Percentiles rank a stretch among this genome's conserved stretches.
phyloP scores from a whole-genome alignment of 169 alveolate species.

The Perkinsus chesapeaki region DNA sequence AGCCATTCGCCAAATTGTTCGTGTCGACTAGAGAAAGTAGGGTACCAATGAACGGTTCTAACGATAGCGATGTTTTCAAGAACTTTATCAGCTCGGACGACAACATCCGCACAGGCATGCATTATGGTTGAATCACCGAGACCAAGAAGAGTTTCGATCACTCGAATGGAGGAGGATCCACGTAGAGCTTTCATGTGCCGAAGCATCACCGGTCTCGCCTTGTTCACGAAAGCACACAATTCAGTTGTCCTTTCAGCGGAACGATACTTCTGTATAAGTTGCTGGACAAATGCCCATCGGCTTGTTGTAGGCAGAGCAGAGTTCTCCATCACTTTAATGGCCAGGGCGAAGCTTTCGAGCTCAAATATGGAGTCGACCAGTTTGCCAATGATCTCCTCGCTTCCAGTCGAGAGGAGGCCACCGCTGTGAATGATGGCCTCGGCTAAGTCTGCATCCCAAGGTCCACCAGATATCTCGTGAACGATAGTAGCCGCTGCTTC shows the following conservation, averaged over 20 bases:
- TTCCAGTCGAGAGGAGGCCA: background rate
- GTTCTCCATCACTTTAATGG: background rate
- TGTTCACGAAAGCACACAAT: background rate
- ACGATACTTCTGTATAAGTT: background rate
- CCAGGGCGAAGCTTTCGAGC: background rate
- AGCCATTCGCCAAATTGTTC: background rate
- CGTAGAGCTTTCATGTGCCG: background rate
- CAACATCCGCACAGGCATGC: background rate
- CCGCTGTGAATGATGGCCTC: background rate
- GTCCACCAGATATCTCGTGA: background rate
- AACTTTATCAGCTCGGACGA: background rate
- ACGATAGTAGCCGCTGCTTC: background rate
- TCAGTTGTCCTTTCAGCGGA: background rate
- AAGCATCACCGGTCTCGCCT: background rate
- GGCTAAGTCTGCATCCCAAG: background rate
- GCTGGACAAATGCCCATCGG: background rate
- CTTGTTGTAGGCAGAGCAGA: background rate
- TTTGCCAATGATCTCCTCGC: background rate
- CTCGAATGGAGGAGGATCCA: background rate
- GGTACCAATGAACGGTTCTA: background rate
- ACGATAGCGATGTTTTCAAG: background rate
- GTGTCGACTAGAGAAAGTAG: background rate
- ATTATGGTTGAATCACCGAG: background rate
- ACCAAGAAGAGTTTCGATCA: background rate
- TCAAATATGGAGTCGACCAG: background rate